These are phyloP conservation scores for Oxalis stricta DNA, from an alignment of 441 rosid species.

Conservation along the genomic window DNA sequence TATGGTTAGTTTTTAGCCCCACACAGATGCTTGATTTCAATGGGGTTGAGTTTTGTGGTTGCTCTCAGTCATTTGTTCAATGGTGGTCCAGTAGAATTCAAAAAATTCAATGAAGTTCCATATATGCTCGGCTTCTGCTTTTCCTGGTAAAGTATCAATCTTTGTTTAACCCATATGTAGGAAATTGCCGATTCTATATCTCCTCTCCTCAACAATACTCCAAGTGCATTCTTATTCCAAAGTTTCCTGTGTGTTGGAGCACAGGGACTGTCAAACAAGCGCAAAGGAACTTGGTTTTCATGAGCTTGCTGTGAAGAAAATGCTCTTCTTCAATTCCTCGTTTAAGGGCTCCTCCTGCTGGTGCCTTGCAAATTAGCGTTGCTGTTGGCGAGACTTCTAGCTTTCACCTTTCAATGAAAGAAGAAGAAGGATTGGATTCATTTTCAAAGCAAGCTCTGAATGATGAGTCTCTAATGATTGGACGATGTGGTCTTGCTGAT, in stretches of 20 bases:
- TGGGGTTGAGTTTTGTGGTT: too few relatives aligned
- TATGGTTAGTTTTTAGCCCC: too few relatives aligned
- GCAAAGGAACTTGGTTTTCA: constrained; percentile 6
- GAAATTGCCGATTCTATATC: constrained; percentile 20
- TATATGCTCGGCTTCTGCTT: too few relatives aligned
- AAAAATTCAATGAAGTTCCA: too few relatives aligned
- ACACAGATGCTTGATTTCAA: too few relatives aligned
- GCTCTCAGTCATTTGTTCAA: too few relatives aligned
- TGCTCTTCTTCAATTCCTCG: constrained; percentile 5
- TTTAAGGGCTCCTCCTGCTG: constrained; percentile 9
- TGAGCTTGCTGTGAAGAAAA: constrained; percentile 8
- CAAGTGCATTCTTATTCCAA: constrained; percentile 10
- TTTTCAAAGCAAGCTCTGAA: constrained; percentile 12
- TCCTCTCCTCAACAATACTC: constrained; percentile 3
- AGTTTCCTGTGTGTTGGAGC: constrained; percentile 9
- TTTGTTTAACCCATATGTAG: constrained; percentile 12
- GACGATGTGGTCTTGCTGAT: neutral
- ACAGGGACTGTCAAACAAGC: constrained; percentile 8
- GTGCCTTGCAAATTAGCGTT: constrained; percentile 15
- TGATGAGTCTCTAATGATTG: constrained; percentile 12
- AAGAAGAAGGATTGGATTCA: constrained; percentile 4
- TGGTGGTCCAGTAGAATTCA: too few relatives aligned
- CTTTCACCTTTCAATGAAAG: constrained; percentile 9
- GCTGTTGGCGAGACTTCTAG: constrained; percentile 13
- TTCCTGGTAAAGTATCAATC: too few relatives aligned